Evolutionary conservation across 129 eudicot genomes (phyloP), one percentile per base, ranked within the genome.

Genomic region (Ambrosia artemisiifolia): DNA sequence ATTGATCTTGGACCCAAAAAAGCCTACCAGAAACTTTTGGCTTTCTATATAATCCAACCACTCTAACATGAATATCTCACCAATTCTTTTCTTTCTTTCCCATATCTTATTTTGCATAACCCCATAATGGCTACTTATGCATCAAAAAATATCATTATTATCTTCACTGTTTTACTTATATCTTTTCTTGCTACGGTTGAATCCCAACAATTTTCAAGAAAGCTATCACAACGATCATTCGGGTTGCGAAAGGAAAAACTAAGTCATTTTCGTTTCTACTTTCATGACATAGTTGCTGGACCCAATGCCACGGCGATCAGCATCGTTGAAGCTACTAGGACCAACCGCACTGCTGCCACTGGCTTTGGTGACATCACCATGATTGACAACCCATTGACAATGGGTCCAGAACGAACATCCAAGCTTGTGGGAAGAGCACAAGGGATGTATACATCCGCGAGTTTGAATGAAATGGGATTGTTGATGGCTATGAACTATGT

Each of bases 331-430:
- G 72, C 88, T 17, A 43, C 79, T 0, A 59, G 66, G 10, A 70
- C 91, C 59, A 73, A 66, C 76, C 72, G 59, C 65, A 77, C 75
- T 6, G 85, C 91, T 0, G 47, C 71, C 2, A 69, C 82, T 0
- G 71, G 60, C 33, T 86, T 77, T 13, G 87, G 85, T 51, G 49
- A 76, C 49, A 72, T 86, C 30, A 34, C 65, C 34, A 72, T 86
- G 82, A 80, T 86, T 12, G 91, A 86, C 48, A 79, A 86, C 56
- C 85, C 84, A 0, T 42, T 86, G 65, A 86, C 88, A 46, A 75
- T 74, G 28, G 85, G 80, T 0, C 88, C 86, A 0, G 84, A 86
- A 17, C 72, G 68, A 7, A 75, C 65, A 9, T 86, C 86, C 1
- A 83, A 49, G 53, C 35, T 77, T 5, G 70, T 83, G 32, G 88